Evolutionary conservation across 768 basidiomycete species (phyloP).

Genomic region (Boletus speciosus): DNA sequence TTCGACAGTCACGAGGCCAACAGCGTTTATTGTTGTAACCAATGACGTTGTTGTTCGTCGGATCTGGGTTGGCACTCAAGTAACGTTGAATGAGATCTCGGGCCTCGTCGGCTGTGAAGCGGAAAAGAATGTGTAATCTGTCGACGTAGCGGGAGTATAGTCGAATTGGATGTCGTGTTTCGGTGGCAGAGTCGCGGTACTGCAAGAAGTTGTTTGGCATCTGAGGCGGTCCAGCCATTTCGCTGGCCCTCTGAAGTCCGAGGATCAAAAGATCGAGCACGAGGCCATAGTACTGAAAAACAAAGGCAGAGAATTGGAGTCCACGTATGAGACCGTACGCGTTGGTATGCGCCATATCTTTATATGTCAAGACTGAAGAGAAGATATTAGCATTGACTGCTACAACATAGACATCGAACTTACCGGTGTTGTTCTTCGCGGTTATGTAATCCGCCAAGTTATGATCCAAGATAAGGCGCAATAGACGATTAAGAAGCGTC

Average conservation of each 20-base stretch:
- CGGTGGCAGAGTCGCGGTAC: slow-evolving; percentile 91
- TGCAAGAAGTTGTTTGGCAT: slow-evolving; percentile 99
- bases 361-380: slow-evolving; percentile 72
- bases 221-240: slow-evolving; percentile 98
- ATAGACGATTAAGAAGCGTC: slow-evolving; percentile 90
- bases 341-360: slow-evolving; percentile 98
- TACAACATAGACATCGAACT: slow-evolving; percentile 8
- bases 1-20: slow-evolving; percentile 98
- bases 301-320: slow-evolving; percentile 96
- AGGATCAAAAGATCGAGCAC: slow-evolving; percentile 94
- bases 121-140: slow-evolving; percentile 91
- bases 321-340: slow-evolving; percentile 97
- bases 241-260: slow-evolving; percentile 95
- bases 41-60: slow-evolving; percentile 98
- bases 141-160: slow-evolving; percentile 98
- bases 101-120: slow-evolving; percentile 96
- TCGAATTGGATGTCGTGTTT: slow-evolving; percentile 96
- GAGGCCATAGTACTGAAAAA: slow-evolving; percentile 98
- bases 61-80: slow-evolving; percentile 95
- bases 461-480: slow-evolving; percentile 96
- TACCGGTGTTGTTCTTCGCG: slow-evolving; percentile 93
- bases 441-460: slow-evolving; percentile 99
- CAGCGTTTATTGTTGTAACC: slow-evolving; percentile 99
- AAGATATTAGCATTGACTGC: neutral
- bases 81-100: slow-evolving; percentile 98